Conservation (phyloP, 108 stramenopile genomes). For the Nannochloropsis salina region DNA sequence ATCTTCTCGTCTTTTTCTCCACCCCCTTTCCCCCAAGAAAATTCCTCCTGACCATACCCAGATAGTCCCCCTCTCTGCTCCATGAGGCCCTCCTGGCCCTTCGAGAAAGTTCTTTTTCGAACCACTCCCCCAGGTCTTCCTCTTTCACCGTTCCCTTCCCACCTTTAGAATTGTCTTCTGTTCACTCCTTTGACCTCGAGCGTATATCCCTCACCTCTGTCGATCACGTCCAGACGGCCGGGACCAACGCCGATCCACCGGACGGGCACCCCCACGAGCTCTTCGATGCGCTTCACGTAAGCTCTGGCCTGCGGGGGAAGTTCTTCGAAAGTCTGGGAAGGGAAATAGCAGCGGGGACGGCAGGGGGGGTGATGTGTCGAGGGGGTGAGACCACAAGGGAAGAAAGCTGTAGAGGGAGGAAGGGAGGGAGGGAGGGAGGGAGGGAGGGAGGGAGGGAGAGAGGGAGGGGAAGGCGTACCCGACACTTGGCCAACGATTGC, state of each 20-base stretch:
- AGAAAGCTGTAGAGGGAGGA: too few relatives aligned
- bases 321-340: slow-evolving; percentile 72
- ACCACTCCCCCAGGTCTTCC: background rate
- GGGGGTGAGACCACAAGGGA: too few relatives aligned
- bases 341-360: background rate
- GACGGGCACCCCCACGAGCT: slow-evolving; percentile 81
- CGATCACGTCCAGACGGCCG: slow-evolving; percentile 63
- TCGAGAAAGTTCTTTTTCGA: too few relatives aligned
- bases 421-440: background rate
- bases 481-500: slow-evolving; percentile 43
- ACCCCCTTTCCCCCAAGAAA: background rate
- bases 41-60: background rate
- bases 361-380: background rate
- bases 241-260: slow-evolving; percentile 98
- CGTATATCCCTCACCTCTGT: slow-evolving; percentile 9
- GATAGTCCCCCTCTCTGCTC: background rate
- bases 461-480: slow-evolving; percentile 9
- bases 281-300: slow-evolving; percentile 81
- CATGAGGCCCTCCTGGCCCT: background rate
- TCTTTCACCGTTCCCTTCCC: background rate
- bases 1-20: background rate
- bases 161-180: background rate
- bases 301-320: slow-evolving; percentile 80
- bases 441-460: background rate
- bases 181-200: background rate